These are phyloP conservation scores for Vigna radiata DNA, from an alignment of 306 rosid species.

Conservation along the genomic window DNA sequence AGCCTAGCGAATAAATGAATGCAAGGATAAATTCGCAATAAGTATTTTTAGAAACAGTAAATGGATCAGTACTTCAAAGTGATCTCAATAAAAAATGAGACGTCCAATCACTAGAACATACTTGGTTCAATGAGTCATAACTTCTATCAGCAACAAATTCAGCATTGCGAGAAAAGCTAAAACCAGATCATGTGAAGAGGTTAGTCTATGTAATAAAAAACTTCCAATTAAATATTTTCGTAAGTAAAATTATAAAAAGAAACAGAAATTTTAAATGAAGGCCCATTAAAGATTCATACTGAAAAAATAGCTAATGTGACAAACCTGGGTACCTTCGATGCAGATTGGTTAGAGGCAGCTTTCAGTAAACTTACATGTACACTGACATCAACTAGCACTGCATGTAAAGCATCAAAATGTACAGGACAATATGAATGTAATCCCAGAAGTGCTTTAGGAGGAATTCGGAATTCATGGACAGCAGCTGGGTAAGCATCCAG, in stretches of 20 bases:
- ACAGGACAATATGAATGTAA: conserved; percentile 86
- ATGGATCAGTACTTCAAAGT: conserved; percentile 28
- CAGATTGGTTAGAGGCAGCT: conserved; percentile 45
- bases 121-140: conserved; percentile 52
- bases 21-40: neutral
- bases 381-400: conserved; percentile 77
- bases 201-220: conserved; percentile 29
- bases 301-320: conserved; percentile 45
- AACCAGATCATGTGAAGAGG: conserved; percentile 43
- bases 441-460: conserved; percentile 84
- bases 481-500: conserved; percentile 72
- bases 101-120: conserved; percentile 48
- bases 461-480: conserved; percentile 81
- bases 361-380: conserved; percentile 72
- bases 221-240: conserved; percentile 3
- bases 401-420: conserved; percentile 82
- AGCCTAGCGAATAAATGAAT: neutral
- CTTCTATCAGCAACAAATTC: conserved; percentile 49
- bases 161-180: conserved; percentile 52
- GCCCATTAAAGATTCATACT: neutral
- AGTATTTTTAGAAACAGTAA: conserved; percentile 23
- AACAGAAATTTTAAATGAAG: conserved; percentile 3
- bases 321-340: conserved; percentile 71
- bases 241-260: conserved; percentile 5
- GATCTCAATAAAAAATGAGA: conserved; percentile 10